Evolutionary conservation across 2,329 filamentous ascomycete genomes (phyloP).

Genomic region (Curvularia lunata): DNA sequence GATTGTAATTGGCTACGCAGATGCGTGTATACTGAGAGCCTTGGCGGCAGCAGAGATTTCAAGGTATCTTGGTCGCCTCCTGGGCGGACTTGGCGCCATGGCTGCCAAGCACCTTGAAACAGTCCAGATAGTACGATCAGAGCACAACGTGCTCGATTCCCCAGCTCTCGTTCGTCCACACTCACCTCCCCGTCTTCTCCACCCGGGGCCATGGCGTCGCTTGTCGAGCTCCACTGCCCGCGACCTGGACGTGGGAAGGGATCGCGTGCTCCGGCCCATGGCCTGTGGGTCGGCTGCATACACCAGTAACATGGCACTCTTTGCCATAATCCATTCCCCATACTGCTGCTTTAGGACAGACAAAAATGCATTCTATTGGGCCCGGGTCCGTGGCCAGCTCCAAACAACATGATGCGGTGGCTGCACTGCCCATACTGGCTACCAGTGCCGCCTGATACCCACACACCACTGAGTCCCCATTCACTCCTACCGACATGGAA

Average conservation of each 20-base stretch:
- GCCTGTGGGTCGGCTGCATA: not conserved
- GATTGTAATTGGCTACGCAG: slow-evolving; percentile 2
- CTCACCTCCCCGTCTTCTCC: not conserved
- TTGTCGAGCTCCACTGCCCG: not conserved
- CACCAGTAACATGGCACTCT: slow-evolving; percentile 7
- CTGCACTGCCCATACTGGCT: slow-evolving; percentile 5
- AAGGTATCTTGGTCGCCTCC: not conserved
- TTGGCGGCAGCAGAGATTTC: slow-evolving; percentile 14
- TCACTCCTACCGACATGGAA: slow-evolving; percentile 2
- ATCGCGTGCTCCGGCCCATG: slow-evolving; percentile 1
- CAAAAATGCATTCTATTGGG: not conserved
- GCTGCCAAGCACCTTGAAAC: not conserved
- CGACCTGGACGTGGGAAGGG: not conserved
- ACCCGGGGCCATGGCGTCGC: slow-evolving; percentile 5
- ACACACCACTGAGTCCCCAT: not conserved
- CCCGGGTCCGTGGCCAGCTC: not conserved
- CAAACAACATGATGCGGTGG: slow-evolving; percentile 10
- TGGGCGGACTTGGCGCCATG: slow-evolving; percentile 10
- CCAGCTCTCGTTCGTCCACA: slow-evolving; percentile 7
- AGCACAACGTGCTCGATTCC: slow-evolving; percentile 7
- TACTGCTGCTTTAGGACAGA: not conserved
- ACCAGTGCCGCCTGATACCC: slow-evolving; percentile 2
- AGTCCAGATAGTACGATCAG: not conserved
- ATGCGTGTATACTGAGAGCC: not conserved
- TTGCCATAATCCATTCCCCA: not conserved